Percentiles rank a stretch among this genome's conserved stretches.
Evolutionary conservation across 2,329 filamentous ascomycete genomes (phyloP).

Genomic region (Fusarium scirpi): DNA sequence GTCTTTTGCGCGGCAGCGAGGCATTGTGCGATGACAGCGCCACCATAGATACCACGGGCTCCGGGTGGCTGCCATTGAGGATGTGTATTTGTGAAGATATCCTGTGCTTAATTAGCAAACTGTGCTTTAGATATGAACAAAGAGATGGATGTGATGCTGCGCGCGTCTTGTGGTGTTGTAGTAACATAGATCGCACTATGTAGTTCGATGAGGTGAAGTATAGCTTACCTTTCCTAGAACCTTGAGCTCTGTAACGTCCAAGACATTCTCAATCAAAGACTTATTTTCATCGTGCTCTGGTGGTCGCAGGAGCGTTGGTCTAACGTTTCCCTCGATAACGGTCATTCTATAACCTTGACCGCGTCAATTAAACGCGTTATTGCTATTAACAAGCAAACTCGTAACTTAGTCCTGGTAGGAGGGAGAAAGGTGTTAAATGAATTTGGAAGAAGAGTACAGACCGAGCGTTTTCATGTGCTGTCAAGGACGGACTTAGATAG

Average conservation of each 20-base stretch:
- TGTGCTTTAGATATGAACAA: not conserved
- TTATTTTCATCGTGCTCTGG: constrained; percentile 78
- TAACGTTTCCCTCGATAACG: constrained; percentile 43
- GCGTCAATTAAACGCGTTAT: constrained; percentile 1
- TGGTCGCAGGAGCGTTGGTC: constrained; percentile 69
- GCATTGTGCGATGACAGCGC: constrained; percentile 91
- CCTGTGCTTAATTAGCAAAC: constrained; percentile 58
- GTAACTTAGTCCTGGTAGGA: not conserved
- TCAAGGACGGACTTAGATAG: not conserved
- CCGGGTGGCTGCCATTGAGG: constrained; percentile 92
- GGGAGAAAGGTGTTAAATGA: not conserved
- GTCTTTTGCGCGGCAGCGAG: constrained; percentile 90
- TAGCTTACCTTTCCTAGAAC: constrained; percentile 77
- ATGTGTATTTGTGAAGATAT: constrained; percentile 95
- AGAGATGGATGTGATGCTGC: not conserved
- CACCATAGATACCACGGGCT: constrained; percentile 93
- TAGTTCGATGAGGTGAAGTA: not conserved
- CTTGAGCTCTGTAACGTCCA: constrained; percentile 84
- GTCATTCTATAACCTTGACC: constrained; percentile 26
- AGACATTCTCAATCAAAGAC: constrained; percentile 87
- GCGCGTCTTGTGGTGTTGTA: not conserved
- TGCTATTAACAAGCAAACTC: not conserved
- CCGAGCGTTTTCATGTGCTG: constrained; percentile 33
- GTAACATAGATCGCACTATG: not conserved
- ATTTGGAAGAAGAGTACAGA: not conserved